Percentiles rank a stretch among this genome's conserved stretches.
phyloP scores from a whole-genome alignment of 2,329 filamentous ascomycete genomes.

The Alternaria panax region DNA sequence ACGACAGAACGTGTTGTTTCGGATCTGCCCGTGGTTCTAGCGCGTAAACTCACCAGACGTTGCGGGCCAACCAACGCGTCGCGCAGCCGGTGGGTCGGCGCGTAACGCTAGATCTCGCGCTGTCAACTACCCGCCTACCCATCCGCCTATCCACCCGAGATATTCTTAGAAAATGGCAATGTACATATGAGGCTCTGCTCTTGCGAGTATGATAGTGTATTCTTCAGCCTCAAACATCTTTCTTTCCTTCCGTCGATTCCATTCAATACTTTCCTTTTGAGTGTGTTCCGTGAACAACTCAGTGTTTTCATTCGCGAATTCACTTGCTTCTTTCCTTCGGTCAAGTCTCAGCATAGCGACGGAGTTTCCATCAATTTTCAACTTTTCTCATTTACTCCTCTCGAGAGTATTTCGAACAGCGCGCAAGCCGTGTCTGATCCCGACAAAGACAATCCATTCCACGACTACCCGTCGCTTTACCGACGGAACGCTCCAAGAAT shows the following conservation, averaged over 20 bases:
- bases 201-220: background rate
- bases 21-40: slow-evolving; percentile 14
- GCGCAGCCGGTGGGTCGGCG: slow-evolving; percentile 28
- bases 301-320: background rate
- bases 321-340: slow-evolving; percentile 4
- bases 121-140: slow-evolving; percentile 4
- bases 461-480: background rate
- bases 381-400: background rate
- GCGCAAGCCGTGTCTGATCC: slow-evolving; percentile 8
- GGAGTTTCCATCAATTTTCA: background rate
- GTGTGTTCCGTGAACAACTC: slow-evolving; percentile 28
- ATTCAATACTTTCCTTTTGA: slow-evolving; percentile 15
- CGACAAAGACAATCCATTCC: background rate
- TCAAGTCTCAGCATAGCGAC: slow-evolving; percentile 13
- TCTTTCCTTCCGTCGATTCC: slow-evolving; percentile 16
- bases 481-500: background rate
- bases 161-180: slow-evolving; percentile 22
- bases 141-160: slow-evolving; percentile 16
- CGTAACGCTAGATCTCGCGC: slow-evolving; percentile 30
- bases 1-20: slow-evolving; percentile 22
- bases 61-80: slow-evolving; percentile 26
- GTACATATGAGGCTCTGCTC: slow-evolving; percentile 16
- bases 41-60: slow-evolving; percentile 14
- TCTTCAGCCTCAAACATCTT: slow-evolving; percentile 8
- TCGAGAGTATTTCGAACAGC: background rate